Evolutionary conservation across 768 basidiomycete species (phyloP), one percentile per base, ranked within the genome.

Genomic region (Suillus hirtellus): DNA sequence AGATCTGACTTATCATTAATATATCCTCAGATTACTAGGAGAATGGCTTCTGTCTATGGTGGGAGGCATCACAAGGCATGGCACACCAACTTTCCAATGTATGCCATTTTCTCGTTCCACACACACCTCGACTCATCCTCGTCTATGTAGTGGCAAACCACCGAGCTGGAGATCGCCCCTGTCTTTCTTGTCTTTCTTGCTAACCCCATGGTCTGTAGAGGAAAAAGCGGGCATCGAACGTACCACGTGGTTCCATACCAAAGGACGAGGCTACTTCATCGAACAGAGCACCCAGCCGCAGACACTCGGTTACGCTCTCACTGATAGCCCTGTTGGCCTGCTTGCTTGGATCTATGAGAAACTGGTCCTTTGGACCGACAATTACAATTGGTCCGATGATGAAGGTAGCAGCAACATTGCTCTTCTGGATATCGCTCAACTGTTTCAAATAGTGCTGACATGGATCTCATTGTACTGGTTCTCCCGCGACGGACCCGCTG

Each of bases 391-490:
- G 86, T 76, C 77, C 11, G 83, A 85, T 54, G 86, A 87, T 35
- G 84, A 87, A 73, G 77, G 87, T 68, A n/a, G 81, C 24, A 1
- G 70, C 21, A 0, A 3, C 14, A 19, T 43, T n/a, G 10, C 9
- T 8, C 14, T 35, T 14, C 9, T 21, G n/a, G 17, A 37, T 31
- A 14, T 24, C 12, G 21, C 52, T 9, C 21, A 27, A 15, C 17
- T n/a, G 44, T 9, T 34, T 34, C 44, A 21, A 67, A 17, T 61
- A 86, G 86, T 87, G 1, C 66, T 89, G 37, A 85, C 83, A 0
- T 89, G 86, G 86, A 70, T 86, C 21, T 86, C 84, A 2, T 76
- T 86, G 11, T 86, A 83, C 68, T 82, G 79, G 77, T 86, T 88
- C 72, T 87, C 86, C 7, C 80, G 81, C 10, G 77, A 81, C 0